A percentile compares a stretch with the other conserved stretches of the same genome.
Conservation (phyloP, 164 flowering plant species). For the Berberis vulgaris region DNA sequence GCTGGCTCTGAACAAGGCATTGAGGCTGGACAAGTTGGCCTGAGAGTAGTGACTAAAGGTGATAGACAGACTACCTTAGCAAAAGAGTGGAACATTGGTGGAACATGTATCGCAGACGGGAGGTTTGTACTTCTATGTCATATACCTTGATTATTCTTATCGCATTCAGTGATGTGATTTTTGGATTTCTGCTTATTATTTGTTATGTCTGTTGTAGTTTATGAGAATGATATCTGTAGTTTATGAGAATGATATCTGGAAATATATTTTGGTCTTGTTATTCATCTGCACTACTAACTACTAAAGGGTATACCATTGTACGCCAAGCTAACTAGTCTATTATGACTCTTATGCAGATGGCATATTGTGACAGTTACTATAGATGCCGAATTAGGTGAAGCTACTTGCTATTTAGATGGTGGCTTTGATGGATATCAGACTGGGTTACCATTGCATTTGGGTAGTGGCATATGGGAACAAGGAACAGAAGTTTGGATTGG, state of each 20-base stretch:
- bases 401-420: conserved; percentile 90
- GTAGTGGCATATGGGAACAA: conserved; percentile 70
- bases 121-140: conserved; percentile 43
- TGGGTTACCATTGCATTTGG: conserved; percentile 61
- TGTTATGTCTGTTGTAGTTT: too few species aligned
- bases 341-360: conserved; percentile 64
- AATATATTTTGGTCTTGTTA: too few species aligned
- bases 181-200: too few species aligned
- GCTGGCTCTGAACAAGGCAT: conserved; percentile 99
- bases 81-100: conserved; percentile 93
- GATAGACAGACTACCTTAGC: conserved; percentile 82
- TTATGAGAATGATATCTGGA: too few species aligned
- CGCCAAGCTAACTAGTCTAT: background rate
- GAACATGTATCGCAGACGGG: conserved; percentile 94
- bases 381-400: conserved; percentile 96
- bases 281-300: background rate
- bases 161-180: too few species aligned
- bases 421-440: conserved; percentile 83
- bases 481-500: conserved; percentile 97
- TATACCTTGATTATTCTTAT: too few species aligned
- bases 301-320: background rate
- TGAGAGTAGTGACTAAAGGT: conserved; percentile 78
- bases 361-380: conserved; percentile 86
- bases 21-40: conserved; percentile 98
- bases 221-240: too few species aligned